phyloP scores from a whole-genome alignment of 208 protist species.

The Crithidia expoeki region DNA sequence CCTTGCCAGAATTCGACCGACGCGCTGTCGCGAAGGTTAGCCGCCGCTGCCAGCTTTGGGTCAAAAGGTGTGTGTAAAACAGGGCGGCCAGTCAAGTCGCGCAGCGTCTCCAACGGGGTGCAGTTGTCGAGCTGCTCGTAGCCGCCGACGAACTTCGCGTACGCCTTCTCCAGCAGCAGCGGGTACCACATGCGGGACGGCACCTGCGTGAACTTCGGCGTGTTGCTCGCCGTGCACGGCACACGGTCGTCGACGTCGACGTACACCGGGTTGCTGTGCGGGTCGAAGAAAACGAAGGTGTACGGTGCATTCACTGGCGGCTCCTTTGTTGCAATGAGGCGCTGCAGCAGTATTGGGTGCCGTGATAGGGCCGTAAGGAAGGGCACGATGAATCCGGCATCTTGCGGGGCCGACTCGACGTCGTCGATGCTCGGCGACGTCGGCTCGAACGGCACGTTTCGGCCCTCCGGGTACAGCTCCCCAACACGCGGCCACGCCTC shows the following conservation, averaged over 20 bases:
- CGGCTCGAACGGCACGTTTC: conserved; percentile 44
- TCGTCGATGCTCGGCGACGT: conserved; percentile 25
- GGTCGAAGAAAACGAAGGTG: conserved; percentile 86
- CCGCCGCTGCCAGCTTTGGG: conserved; percentile 68
- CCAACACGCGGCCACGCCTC: conserved; percentile 78
- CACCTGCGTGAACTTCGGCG: conserved; percentile 70
- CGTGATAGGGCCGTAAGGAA: conserved; percentile 77
- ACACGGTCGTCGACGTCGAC: conserved; percentile 87
- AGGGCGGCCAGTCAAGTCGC: conserved; percentile 85
- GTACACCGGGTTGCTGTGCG: conserved; percentile 79
- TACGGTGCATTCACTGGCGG: conserved; percentile 73
- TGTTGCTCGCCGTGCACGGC: conserved; percentile 47
- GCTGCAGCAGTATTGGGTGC: conserved; percentile 70
- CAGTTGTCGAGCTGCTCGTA: conserved; percentile 84
- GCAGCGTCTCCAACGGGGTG: conserved; percentile 86
- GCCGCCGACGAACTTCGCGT: conserved; percentile 91
- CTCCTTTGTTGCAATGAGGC: conserved; percentile 62
- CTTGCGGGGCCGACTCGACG: conserved; percentile 49
- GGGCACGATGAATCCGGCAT: conserved; percentile 71
- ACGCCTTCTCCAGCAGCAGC: conserved; percentile 91
- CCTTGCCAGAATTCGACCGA: conserved; percentile 72
- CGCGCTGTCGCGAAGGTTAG: conserved; percentile 65
- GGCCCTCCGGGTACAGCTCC: conserved; percentile 78
- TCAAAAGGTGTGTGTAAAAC: conserved; percentile 81
- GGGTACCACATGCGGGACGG: conserved; percentile 72